Evolutionary conservation across 345 rosid genomes (phyloP).

Genomic region (Sisymbrium irio): DNA sequence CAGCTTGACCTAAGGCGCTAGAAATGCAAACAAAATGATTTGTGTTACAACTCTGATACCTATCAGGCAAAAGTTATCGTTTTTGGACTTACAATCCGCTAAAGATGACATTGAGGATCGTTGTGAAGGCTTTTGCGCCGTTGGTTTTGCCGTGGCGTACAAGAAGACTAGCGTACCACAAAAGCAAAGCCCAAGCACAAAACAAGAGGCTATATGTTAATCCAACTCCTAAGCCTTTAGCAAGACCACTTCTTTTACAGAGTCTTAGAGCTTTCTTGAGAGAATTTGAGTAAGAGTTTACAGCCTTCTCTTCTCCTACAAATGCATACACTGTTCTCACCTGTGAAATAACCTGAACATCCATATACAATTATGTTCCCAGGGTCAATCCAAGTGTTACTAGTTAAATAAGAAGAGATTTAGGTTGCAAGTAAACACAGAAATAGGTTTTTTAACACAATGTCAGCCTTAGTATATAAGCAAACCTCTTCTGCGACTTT

Average conservation of each 20-base stretch:
- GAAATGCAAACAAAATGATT: background rate
- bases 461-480: background rate
- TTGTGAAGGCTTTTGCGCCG: constrained; percentile 79
- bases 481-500: constrained; percentile 78
- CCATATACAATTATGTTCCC: background rate
- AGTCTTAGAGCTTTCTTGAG: constrained; percentile 55
- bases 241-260: constrained; percentile 62
- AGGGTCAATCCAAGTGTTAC: background rate
- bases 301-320: constrained; percentile 73
- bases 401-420: background rate
- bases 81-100: constrained; percentile 74
- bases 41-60: constrained; percentile 3
- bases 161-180: constrained; percentile 73
- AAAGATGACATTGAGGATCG: constrained; percentile 67
- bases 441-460: no score
- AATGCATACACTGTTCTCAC: constrained; percentile 76
- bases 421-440: background rate
- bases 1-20: constrained; percentile 81
- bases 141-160: constrained; percentile 61
- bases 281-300: constrained; percentile 52
- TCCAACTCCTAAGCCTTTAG: constrained; percentile 81
- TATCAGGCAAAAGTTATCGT: background rate
- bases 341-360: constrained; percentile 61
- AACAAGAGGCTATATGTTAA: constrained; percentile 63
- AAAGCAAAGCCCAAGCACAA: constrained; percentile 64